phyloP scores from a whole-genome alignment of 345 rosid species.

The Populus euphratica region DNA sequence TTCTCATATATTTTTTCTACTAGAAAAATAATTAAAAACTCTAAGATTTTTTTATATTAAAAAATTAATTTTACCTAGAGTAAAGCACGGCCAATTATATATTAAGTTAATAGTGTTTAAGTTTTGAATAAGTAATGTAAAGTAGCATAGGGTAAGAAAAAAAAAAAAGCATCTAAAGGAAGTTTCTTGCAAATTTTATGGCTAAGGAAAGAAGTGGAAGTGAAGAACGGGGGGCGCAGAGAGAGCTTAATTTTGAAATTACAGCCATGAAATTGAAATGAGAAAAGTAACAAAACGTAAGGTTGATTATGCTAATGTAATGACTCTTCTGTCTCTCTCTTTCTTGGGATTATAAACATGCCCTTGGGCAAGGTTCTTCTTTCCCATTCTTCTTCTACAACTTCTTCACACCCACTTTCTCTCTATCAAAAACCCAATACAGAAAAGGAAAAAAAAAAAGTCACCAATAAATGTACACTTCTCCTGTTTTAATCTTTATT shows the following conservation, averaged over 20 bases:
- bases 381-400: not conserved
- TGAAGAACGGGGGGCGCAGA: not conserved
- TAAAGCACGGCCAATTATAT: too few relatives aligned
- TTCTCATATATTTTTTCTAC: too few relatives aligned
- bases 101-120: too few relatives aligned
- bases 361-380: not conserved
- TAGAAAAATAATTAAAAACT: too few relatives aligned
- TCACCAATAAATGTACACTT: too few relatives aligned
- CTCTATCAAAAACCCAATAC: not conserved
- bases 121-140: not conserved
- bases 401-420: not conserved
- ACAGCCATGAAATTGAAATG: not conserved
- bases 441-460: not conserved
- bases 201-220: not conserved
- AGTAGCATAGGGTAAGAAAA: not conserved
- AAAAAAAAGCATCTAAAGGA: not conserved
- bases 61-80: too few relatives aligned
- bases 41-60: too few relatives aligned
- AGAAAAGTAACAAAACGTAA: not conserved
- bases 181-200: too few relatives aligned
- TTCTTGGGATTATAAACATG: constrained; percentile 20
- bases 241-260: not conserved
- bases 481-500: not conserved
- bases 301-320: not conserved
- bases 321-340: not conserved